Percentiles rank a stretch among this genome's conserved stretches.
These are phyloP conservation scores for Dacryopinax spathularia DNA, from an alignment of 768 basidiomycete species.

Conservation along the genomic window DNA sequence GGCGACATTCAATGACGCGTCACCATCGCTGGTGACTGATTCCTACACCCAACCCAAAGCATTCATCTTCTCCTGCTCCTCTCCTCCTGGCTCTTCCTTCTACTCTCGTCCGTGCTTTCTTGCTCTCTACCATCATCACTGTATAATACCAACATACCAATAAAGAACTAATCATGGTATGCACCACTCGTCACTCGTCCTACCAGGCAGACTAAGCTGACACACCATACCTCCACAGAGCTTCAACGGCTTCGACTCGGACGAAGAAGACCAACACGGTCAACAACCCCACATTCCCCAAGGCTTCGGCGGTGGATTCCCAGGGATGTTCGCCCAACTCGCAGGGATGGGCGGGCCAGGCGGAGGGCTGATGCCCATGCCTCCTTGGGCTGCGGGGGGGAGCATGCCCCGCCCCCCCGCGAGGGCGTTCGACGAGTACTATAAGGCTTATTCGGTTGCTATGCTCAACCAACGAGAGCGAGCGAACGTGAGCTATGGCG, in stretches of 20 bases:
- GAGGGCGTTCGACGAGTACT: slow-evolving; percentile 76
- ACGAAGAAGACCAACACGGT: slow-evolving; percentile 9
- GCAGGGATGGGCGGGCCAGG: slow-evolving; percentile 10
- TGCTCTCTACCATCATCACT: slow-evolving; percentile 2
- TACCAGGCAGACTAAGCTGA: slow-evolving; percentile 6
- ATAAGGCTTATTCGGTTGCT: slow-evolving; percentile 89
- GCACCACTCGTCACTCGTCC: neutral
- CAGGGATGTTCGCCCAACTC: slow-evolving; percentile 6
- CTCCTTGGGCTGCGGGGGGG: neutral
- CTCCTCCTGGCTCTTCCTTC: neutral
- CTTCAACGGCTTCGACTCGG: slow-evolving; percentile 6
- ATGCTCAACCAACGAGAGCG: slow-evolving; percentile 79
- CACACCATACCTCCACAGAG: slow-evolving; percentile 3
- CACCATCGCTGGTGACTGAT: neutral
- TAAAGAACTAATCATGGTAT: slow-evolving; percentile 4
- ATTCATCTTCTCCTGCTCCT: neutral
- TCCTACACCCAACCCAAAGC: too few relatives aligned
- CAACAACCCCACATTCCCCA: neutral
- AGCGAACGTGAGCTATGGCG: slow-evolving; percentile 89
- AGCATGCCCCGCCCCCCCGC: slow-evolving; percentile 29
- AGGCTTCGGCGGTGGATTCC: slow-evolving; percentile 11
- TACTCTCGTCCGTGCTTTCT: neutral
- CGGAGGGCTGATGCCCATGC: slow-evolving; percentile 3
- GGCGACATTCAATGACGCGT: neutral
- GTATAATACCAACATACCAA: neutral